A percentile compares a stretch with the other conserved stretches of the same genome.
phyloP scores from a whole-genome alignment of 2,329 filamentous ascomycete species.

The Colletotrichum chrysophilum region DNA sequence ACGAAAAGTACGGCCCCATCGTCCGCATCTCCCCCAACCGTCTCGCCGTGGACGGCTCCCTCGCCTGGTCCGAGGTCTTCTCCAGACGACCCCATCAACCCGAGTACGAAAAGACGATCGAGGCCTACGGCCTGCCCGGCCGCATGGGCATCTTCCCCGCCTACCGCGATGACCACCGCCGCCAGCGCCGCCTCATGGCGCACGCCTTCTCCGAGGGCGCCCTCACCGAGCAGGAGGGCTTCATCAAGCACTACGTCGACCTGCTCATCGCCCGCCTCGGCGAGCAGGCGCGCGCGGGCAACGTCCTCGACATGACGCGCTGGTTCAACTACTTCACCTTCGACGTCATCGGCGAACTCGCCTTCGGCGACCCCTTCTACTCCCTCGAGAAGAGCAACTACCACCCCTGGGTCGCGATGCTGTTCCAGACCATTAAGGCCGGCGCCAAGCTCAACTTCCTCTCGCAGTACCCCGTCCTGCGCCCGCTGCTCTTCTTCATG shows the following conservation, averaged over 20 bases:
- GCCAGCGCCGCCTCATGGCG: conserved; percentile 25
- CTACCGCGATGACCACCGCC: conserved; percentile 18
- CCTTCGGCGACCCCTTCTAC: conserved; percentile 31
- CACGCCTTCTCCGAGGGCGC: conserved; percentile 32
- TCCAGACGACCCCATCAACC: background rate
- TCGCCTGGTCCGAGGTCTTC: background rate
- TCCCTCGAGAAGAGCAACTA: conserved; percentile 25
- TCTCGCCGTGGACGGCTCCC: background rate
- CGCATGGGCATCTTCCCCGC: background rate
- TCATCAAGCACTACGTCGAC: conserved; percentile 30
- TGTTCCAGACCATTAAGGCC: conserved; percentile 12
- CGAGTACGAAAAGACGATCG: background rate
- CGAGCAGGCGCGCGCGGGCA: background rate
- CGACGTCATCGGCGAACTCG: conserved; percentile 32
- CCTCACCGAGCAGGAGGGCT: conserved; percentile 32
- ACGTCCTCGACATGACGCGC: conserved; percentile 24
- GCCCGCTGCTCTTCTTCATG: background rate
- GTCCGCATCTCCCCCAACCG: background rate
- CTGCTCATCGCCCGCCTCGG: conserved; percentile 24
- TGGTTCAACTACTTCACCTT: conserved; percentile 32
- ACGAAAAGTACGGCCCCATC: background rate
- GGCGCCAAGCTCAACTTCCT: conserved; percentile 20
- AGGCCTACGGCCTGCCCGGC: background rate
- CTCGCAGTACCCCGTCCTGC: background rate
- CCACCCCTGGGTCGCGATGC: conserved; percentile 23